phyloP scores from a whole-genome alignment of 768 basidiomycete genomes.

The Kwoniella bestiolae region DNA sequence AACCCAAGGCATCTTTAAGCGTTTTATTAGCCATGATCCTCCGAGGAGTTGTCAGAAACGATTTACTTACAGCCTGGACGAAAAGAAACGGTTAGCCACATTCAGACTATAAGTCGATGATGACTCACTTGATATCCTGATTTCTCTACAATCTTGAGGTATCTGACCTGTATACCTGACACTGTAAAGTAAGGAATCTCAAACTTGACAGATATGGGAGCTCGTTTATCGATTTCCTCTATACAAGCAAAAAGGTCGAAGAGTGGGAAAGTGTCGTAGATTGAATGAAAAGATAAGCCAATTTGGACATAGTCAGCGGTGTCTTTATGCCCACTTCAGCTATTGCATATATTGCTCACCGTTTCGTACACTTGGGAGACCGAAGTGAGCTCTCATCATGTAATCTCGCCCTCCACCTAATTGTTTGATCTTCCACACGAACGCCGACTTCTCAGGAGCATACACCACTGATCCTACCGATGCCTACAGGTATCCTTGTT shows the following conservation, averaged over 20 bases:
- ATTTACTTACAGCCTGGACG: too few species aligned
- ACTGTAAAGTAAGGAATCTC: slow-evolving; percentile 99
- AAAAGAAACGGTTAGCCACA: too few species aligned
- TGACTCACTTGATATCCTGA: slow-evolving; percentile 71
- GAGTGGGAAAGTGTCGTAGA: not conserved
- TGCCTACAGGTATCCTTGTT: slow-evolving; percentile 63
- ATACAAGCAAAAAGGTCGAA: not conserved
- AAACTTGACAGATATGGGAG: slow-evolving; percentile 95
- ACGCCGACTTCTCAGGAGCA: slow-evolving; percentile 95
- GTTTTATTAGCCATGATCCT: too few species aligned
- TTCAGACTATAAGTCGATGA: too few species aligned
- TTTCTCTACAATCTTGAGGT: slow-evolving; percentile 98
- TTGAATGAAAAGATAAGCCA: not conserved
- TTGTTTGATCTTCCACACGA: slow-evolving; percentile 99
- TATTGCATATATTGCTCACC: too few species aligned
- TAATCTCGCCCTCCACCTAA: slow-evolving; percentile 94
- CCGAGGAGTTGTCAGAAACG: too few species aligned
- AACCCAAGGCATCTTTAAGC: slow-evolving; percentile 75
- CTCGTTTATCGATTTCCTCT: slow-evolving; percentile 82
- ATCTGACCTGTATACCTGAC: slow-evolving; percentile 96
- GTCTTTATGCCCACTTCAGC: too few species aligned
- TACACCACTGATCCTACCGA: slow-evolving; percentile 95
- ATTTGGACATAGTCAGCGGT: too few species aligned
- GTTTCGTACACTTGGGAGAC: slow-evolving; percentile 86
- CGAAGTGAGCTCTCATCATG: slow-evolving; percentile 97